Evolutionary conservation across 176 grass and related monocot species (phyloP), one percentile per base, ranked within the genome.

Genomic region (Phyllostachys edulis): DNA sequence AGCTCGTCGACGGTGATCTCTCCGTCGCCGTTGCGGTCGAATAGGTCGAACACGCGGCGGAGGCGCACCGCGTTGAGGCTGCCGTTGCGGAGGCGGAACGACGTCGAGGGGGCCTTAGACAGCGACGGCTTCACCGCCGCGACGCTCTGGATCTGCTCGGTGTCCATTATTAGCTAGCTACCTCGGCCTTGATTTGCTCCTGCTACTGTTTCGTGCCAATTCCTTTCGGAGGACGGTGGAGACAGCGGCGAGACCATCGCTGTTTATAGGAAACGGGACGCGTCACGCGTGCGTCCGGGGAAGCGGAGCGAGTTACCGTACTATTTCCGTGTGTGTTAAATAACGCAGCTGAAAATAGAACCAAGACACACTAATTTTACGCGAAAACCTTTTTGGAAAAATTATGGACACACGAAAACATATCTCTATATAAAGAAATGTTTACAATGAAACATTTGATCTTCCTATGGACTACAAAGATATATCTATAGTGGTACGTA

Each of bases 1-100:
- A 94, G 80, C 92, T 94, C 92, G 61, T 89, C 86, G 27, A 94
- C 89, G 17, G 92, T 91, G 87, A 94, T 94, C 87, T 94, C 84
- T 29, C 89, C 92, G 89, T 94, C 89, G 89, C 89, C 84, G 87
- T 94, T 91, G 73, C 79, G 84, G 89, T 94, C 92, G 89, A 94
- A 94, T 8, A 94, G 62, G 89, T 94, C 92, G 89, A 94, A 94
- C n/a, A 94, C 73, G 50, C 92, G 87, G 2, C 87, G 92, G 5
- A 91, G 92, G 4, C 89, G 92, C 32, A 94, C 76, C 34, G 87
- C 78, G 89, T 94, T 94, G 6, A 94, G 89, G 92, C 89, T 91
- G 23, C 84, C 83, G 77, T 88, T 94, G 24, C 92, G 92, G 20
- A 94, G 92, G 2, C 92, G 92, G 92, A 91, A 94, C 64, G 92